Base-by-base conservation (phyloP, 2,329 filamentous ascomycete genomes). In the Epichloe sylvatica region DNA sequence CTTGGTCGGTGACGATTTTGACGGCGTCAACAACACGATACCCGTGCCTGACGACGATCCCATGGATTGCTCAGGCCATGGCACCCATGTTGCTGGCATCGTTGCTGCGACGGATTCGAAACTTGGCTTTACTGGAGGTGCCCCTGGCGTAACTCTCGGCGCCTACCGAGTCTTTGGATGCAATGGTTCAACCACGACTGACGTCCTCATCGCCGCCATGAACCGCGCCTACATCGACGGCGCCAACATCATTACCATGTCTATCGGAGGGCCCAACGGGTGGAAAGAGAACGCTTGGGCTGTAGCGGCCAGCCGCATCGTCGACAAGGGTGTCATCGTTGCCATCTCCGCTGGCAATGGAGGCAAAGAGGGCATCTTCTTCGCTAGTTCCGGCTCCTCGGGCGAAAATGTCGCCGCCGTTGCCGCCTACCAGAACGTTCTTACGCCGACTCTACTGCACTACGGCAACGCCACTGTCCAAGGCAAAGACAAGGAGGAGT, bases 171-270 rank as follows among this genome's bases (percentile, higher is more conserved):
- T 53, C 9, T 46, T 46, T 34, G 51, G 49, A 13, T 51, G 52
- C 33, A 2, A 12, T 9, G 51, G 51, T 11, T 60, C 11, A 70
- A 73, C 54, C 17, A 5, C 23, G 7, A 45, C 17, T 1, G 77
- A 80, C 52, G 64, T 78, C 12, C 56, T 81, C 49, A 72, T 78
- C 39, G 66, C 69, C 12, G 76, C 75, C 2, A 75, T 74, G 60
- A 69, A 73, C 59, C 70, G 67, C 56, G 78, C 78, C 0, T 76
- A 71, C 53, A 70, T 78, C 53, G 75, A 70, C 11, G 72, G 73
- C 25, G 55, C 54, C 17, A 53, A 62, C 23, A 58, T 63, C 43
- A 60, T 64, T 35, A 59, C 54, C 15, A 43, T 53, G n/a, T 60
- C 57, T 11, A 37, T 62, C 34, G 58, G 59, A 4, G 39, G 33